Evolutionary conservation across 1,284 basidiomycete genomes (phyloP), one percentile per base, ranked within the genome.

Genomic region (Ustanciosporium gigantosporum): DNA sequence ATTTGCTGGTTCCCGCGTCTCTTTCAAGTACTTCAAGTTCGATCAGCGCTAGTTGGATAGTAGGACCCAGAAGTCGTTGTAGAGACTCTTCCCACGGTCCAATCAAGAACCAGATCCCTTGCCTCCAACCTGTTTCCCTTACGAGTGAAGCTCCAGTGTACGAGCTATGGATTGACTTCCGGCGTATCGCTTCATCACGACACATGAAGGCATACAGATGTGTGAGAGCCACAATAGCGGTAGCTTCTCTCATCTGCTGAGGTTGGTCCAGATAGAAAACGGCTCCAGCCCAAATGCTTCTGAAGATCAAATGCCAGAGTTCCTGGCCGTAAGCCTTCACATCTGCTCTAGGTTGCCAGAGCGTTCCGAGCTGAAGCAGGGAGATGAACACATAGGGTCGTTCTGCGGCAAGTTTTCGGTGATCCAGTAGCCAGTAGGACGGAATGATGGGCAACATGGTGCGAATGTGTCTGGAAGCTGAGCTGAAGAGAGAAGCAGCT

Each of bases 221-320:
- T 4, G 49, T 46, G 38, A 29, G 50, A 4, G 46, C 38, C 45
- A 52, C 58, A 14, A 53, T 53, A 0, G 53, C 48, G 5, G 43
- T 57, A 5, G 53, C 59, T 31, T 64, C 59, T 31, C 53, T 48
- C 59, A 64, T 64, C 20, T 58, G 49, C 14, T 48, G 38, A 4
- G 59, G 53, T 17, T 57, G 49, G 17, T 58, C 59, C 7, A 64
- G 59, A 22, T 58, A 58, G 40, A 64, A 64, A 13, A 64, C 59
- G 5, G 59, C 48, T 3, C 53, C 53, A 2, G 59, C 59, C 59
- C 59, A 64, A 27, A 57, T 57, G 23, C 53, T 64, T 21, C 59
- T 47, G 20, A 64, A 64, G 49, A 58, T 49, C 46, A 64, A 46
- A 17, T 64, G 59, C 59, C 59, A 64, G 7, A 64, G 53, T 34